Conservation (phyloP, 371 early-diverging fungal species). For the Rhizopus microsporus region DNA sequence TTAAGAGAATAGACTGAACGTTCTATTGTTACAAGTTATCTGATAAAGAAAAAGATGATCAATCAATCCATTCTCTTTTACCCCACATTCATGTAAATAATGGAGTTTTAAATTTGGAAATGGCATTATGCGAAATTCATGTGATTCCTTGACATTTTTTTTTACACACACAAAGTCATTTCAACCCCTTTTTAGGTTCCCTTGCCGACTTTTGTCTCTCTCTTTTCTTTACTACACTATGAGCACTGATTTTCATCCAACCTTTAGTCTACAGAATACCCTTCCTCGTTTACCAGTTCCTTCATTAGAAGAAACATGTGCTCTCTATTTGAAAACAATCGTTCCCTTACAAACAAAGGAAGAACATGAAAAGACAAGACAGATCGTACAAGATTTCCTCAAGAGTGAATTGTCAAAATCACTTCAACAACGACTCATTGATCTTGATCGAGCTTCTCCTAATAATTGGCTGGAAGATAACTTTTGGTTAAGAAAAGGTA, state of each 20-base stretch:
- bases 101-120: too few species aligned
- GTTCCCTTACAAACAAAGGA: conserved; percentile 58
- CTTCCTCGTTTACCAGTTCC: conserved; percentile 86
- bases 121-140: conserved; percentile 10
- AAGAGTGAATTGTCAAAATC: conserved; percentile 30
- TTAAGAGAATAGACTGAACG: too few species aligned
- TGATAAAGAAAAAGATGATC: too few species aligned
- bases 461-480: conserved; percentile 89
- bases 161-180: not conserved
- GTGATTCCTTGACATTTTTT: conserved; percentile 6
- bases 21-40: too few species aligned
- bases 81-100: too few species aligned
- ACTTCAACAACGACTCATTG: conserved; percentile 61
- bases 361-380: conserved; percentile 32
- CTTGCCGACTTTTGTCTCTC: not conserved
- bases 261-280: conserved; percentile 70
- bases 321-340: conserved; percentile 69
- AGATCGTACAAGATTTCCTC: conserved; percentile 37
- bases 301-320: conserved; percentile 68
- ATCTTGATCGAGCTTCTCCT: conserved; percentile 60
- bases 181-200: not conserved
- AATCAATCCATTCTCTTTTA: too few species aligned
- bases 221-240: conserved; percentile 7
- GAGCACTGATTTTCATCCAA: conserved; percentile 21
- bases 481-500: conserved; percentile 79